phyloP scores from a whole-genome alignment of 2,329 filamentous ascomycete species.

The Aureobasidium sp. region DNA sequence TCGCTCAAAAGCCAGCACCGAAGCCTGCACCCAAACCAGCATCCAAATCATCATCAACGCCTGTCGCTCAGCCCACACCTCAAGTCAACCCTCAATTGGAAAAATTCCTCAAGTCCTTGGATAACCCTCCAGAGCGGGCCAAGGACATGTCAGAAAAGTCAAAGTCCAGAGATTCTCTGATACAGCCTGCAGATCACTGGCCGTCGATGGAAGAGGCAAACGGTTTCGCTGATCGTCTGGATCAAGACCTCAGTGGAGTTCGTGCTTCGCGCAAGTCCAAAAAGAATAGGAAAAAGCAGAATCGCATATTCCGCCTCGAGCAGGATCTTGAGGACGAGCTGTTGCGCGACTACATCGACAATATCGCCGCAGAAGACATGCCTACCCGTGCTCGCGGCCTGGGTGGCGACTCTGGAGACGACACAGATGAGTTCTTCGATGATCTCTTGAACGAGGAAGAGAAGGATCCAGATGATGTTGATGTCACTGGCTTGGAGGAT shows the following conservation, averaged over 20 bases:
- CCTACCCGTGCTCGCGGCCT: slow-evolving; percentile 10
- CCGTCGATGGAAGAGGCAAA: slow-evolving; percentile 5
- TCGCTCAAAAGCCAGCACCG: not conserved
- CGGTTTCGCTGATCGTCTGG: slow-evolving; percentile 10
- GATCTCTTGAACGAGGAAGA: slow-evolving; percentile 23
- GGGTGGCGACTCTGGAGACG: slow-evolving; percentile 17
- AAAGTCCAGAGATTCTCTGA: not conserved
- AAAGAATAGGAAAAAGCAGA: slow-evolving; percentile 28
- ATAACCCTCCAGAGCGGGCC: slow-evolving; percentile 7
- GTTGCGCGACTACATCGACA: slow-evolving; percentile 64
- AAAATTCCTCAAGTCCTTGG: slow-evolving; percentile 4
- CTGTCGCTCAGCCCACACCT: not conserved
- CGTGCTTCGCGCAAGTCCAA: slow-evolving; percentile 20
- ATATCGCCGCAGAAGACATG: slow-evolving; percentile 39
- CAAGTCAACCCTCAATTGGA: not conserved
- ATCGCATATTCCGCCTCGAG: slow-evolving; percentile 23
- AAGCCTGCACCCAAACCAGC: slow-evolving; percentile 2
- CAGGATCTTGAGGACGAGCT: slow-evolving; percentile 48
- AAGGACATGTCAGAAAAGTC: not conserved
- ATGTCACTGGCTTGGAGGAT: slow-evolving; percentile 16
- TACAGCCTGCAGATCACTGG: slow-evolving; percentile 1
- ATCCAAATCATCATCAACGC: not conserved
- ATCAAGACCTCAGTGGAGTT: slow-evolving; percentile 8
- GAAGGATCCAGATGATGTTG: slow-evolving; percentile 24
- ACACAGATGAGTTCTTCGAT: slow-evolving; percentile 22